phyloP scores from a whole-genome alignment of 345 rosid species.

The Arabis alpina region DNA sequence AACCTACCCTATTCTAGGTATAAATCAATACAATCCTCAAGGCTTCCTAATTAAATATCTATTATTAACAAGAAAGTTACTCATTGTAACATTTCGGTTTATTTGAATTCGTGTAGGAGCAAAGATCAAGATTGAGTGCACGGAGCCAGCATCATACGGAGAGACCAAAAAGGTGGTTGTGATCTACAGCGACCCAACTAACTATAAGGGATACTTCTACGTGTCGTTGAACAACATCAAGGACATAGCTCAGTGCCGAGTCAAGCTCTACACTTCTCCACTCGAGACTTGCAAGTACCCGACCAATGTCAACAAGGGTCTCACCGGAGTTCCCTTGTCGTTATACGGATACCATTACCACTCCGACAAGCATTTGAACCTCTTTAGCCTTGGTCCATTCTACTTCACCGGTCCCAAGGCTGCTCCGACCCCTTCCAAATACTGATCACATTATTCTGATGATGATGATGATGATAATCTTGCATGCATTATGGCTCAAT shows the following conservation, averaged over 20 bases:
- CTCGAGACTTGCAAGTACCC: constrained; percentile 50
- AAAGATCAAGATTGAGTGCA: constrained; percentile 54
- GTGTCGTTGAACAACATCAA: constrained; percentile 39
- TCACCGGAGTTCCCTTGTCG: constrained; percentile 55
- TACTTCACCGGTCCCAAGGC: constrained; percentile 44
- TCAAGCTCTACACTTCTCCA: constrained; percentile 56
- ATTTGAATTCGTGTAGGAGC: constrained; percentile 48
- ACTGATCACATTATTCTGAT: constrained; percentile 21
- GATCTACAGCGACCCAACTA: constrained; percentile 48
- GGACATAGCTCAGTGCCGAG: constrained; percentile 54
- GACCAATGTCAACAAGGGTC: constrained; percentile 55
- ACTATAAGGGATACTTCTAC: constrained; percentile 56
- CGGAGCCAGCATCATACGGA: constrained; percentile 43
- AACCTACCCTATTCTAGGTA: constrained; percentile 58
- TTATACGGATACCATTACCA: constrained; percentile 44
- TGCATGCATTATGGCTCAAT: too few species aligned
- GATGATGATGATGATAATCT: constrained; percentile 6
- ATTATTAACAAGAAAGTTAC: not conserved
- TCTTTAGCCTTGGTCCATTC: constrained; percentile 48
- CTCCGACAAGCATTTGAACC: constrained; percentile 46
- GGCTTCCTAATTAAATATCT: not conserved
- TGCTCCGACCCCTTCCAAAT: constrained; percentile 38
- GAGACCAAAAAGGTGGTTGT: constrained; percentile 46
- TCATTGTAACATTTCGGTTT: not conserved
- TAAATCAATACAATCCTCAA: not conserved